A percentile compares a stretch with the other conserved stretches of the same genome.
Evolutionary conservation across 2,329 filamentous ascomycete genomes (phyloP).

Genomic region (Colletotrichum endophyticum): DNA sequence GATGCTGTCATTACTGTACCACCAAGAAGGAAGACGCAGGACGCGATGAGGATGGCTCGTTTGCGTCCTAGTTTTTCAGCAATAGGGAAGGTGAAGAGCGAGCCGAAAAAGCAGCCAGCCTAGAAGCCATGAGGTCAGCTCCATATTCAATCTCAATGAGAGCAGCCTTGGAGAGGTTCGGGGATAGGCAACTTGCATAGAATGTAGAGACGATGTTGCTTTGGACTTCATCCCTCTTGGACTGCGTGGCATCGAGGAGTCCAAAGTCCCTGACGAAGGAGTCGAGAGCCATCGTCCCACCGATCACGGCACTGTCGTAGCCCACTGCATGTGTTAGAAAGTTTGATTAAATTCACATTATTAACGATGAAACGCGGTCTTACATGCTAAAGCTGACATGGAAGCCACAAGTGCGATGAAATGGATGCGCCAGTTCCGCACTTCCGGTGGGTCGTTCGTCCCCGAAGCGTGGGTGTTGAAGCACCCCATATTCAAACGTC

Average conservation of each 20-base stretch:
- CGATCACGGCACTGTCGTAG: neutral
- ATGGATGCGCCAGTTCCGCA: constrained; percentile 26
- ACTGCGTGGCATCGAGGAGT: neutral
- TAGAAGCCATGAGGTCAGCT: neutral
- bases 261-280: constrained; percentile 17
- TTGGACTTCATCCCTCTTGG: constrained; percentile 14
- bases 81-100: neutral
- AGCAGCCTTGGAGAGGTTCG: fast-evolving
- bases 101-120: neutral
- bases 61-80: neutral
- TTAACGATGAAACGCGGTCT: neutral
- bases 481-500: neutral
- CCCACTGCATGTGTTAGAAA: neutral
- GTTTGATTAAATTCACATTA: fast-evolving
- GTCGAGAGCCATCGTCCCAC: neutral
- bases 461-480: constrained; percentile 14
- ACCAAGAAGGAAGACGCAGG: constrained; percentile 50
- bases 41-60: neutral
- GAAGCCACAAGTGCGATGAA: constrained; percentile 23
- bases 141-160: fast-evolving
- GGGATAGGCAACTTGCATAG: constrained; percentile 25
- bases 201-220: constrained; percentile 49
- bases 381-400: constrained; percentile 26
- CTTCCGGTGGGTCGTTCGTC: neutral
- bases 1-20: constrained; percentile 43